Conservation (phyloP, 1,139 yeast species). For the Yamadazyma jaroonii region DNA sequence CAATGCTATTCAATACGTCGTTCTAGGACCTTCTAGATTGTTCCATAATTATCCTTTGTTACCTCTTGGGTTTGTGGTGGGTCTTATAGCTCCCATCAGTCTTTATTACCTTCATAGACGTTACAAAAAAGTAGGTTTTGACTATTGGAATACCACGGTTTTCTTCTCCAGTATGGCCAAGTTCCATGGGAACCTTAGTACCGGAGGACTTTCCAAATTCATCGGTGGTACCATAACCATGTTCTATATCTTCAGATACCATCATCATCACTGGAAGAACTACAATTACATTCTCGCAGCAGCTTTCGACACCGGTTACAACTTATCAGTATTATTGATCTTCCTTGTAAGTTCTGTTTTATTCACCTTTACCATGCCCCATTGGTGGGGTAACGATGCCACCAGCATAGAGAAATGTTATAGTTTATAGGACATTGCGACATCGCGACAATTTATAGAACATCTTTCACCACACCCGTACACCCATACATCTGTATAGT, state of each 20-base stretch:
- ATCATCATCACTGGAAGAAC: slow-evolving; percentile 34
- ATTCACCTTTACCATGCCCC: slow-evolving; percentile 28
- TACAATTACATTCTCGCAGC: slow-evolving; percentile 49
- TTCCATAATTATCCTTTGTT: slow-evolving; percentile 39
- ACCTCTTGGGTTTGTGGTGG: slow-evolving; percentile 45
- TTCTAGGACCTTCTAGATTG: slow-evolving; percentile 44
- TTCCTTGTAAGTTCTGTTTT: slow-evolving; percentile 36
- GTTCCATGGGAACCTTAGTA: slow-evolving; percentile 50
- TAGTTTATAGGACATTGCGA: not conserved
- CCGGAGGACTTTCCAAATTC: slow-evolving; percentile 47
- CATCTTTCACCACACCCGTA: not conserved
- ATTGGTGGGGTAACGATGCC: slow-evolving; percentile 50
- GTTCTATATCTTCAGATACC: slow-evolving; percentile 41
- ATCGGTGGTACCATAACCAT: slow-evolving; percentile 45
- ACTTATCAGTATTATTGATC: slow-evolving; percentile 35
- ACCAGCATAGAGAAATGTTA: slow-evolving; percentile 43
- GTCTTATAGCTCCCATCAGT: slow-evolving; percentile 34
- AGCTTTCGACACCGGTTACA: slow-evolving; percentile 50
- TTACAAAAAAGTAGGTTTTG: slow-evolving; percentile 22
- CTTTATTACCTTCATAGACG: slow-evolving; percentile 28
- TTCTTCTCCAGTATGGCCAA: slow-evolving; percentile 46
- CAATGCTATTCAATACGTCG: slow-evolving; percentile 49
- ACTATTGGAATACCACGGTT: slow-evolving; percentile 48
- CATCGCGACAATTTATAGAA: not conserved
- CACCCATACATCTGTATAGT: not conserved